Percentiles rank a stretch among this genome's conserved stretches.
These are phyloP conservation scores for Eucalyptus grandis DNA, from an alignment of 345 rosid species.

Conservation along the genomic window DNA sequence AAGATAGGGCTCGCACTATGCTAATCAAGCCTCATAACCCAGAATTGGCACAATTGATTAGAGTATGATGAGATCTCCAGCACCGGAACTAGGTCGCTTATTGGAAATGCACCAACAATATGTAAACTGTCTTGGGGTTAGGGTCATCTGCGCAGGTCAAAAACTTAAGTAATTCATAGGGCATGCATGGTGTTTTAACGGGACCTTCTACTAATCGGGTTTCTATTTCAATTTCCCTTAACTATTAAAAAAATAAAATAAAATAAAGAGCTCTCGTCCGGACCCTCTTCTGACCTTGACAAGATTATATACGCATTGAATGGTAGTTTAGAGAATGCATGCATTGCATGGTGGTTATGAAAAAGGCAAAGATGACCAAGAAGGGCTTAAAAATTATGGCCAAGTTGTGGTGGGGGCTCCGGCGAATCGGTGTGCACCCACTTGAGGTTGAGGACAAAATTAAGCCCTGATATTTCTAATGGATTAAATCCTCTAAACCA, in stretches of 20 bases:
- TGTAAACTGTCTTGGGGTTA: background rate
- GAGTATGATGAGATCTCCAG: background rate
- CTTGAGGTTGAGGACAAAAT: background rate
- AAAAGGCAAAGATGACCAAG: background rate
- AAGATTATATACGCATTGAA: background rate
- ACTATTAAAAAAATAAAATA: rapidly evolving
- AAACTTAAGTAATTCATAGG: background rate
- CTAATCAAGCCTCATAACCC: background rate
- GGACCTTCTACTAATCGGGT: background rate
- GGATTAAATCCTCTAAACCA: background rate
- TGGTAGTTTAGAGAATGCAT: background rate
- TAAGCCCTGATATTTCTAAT: background rate
- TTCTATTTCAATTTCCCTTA: background rate
- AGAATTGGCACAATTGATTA: background rate
- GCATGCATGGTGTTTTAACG: background rate
- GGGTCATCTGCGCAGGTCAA: background rate
- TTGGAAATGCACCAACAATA: background rate
- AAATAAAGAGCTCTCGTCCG: background rate
- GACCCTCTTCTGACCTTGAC: background rate
- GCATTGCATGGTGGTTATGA: background rate
- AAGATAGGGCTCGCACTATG: background rate
- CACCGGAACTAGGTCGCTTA: background rate
- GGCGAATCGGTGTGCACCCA: background rate
- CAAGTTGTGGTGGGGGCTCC: background rate
- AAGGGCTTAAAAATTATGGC: background rate